Percentiles rank a stretch among this genome's conserved stretches.
Evolutionary conservation across 192 early-diverging fungal genomes (phyloP).

Genomic region (Entophlyctis luteolus): DNA sequence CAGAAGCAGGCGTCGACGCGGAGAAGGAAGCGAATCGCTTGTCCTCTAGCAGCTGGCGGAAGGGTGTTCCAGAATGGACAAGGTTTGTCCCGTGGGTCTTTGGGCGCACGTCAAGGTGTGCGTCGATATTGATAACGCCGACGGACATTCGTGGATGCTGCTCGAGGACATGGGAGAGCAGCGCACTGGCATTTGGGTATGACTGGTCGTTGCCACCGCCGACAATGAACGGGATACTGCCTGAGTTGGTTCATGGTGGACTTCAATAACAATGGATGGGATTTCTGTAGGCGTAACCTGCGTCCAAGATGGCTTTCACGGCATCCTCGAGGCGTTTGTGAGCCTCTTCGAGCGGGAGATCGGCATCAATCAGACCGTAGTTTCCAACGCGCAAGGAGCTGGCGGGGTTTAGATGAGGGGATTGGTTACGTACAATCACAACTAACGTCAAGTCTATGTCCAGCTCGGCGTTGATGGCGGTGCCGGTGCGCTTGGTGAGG

Average conservation of each 20-base stretch:
- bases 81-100: not conserved
- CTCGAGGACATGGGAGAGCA: slow-evolving; percentile 16
- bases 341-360: slow-evolving; percentile 12
- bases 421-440: not conserved
- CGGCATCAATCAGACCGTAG: not conserved
- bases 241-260: not conserved
- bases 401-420: not conserved
- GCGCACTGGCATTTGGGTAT: slow-evolving; percentile 21
- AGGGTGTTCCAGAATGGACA: slow-evolving; percentile 20
- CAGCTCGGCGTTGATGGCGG: slow-evolving; percentile 15
- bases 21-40: not conserved
- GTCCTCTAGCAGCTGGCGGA: slow-evolving; percentile 29
- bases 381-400: not conserved
- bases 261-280: not conserved
- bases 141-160: not conserved
- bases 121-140: slow-evolving; percentile 29
- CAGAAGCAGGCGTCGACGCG: not conserved
- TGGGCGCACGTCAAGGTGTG: slow-evolving; percentile 25
- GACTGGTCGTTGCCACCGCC: slow-evolving; percentile 28
- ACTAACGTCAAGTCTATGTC: slow-evolving; percentile 1
- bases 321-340: not conserved
- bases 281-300: not conserved
- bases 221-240: slow-evolving; percentile 18
- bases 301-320: not conserved
- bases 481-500: slow-evolving; percentile 7